phyloP scores from a whole-genome alignment of 2,329 filamentous ascomycete genomes.

The Fusarium anthophilum region DNA sequence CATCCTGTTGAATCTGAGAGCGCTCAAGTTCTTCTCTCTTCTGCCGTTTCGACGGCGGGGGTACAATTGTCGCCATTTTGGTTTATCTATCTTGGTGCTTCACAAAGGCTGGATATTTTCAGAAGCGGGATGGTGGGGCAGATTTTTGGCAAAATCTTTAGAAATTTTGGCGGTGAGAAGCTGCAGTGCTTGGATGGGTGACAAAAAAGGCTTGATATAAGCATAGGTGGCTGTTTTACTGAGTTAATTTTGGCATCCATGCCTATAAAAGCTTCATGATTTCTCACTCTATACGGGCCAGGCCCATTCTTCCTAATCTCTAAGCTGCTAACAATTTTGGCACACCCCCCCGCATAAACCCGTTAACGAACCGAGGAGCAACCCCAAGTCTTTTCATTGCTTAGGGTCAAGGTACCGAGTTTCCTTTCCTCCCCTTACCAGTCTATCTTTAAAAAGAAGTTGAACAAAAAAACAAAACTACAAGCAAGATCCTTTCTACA shows the following conservation, averaged over 20 bases:
- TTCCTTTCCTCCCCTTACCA: background rate
- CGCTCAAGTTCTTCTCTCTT: conserved; percentile 78
- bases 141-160: conserved; percentile 43
- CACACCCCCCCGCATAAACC: conserved; percentile 12
- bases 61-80: conserved; percentile 80
- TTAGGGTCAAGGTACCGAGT: background rate
- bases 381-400: background rate
- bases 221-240: background rate
- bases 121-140: conserved; percentile 41
- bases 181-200: conserved; percentile 5
- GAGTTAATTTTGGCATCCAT: background rate
- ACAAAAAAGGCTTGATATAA: background rate
- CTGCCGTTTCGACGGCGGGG: conserved; percentile 90
- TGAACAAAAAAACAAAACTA: background rate
- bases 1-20: conserved; percentile 78
- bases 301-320: background rate
- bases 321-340: conserved; percentile 31
- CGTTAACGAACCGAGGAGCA: conserved; percentile 12
- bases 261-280: background rate
- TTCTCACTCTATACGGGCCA: background rate
- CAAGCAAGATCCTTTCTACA: background rate
- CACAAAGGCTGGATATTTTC: conserved; percentile 17
- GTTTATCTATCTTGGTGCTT: conserved; percentile 2
- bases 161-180: conserved; percentile 47
- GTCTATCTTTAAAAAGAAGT: background rate